Evolutionary conservation across 2,329 filamentous ascomycete genomes (phyloP).

Genomic region (Reticulascus tulasneorum): DNA sequence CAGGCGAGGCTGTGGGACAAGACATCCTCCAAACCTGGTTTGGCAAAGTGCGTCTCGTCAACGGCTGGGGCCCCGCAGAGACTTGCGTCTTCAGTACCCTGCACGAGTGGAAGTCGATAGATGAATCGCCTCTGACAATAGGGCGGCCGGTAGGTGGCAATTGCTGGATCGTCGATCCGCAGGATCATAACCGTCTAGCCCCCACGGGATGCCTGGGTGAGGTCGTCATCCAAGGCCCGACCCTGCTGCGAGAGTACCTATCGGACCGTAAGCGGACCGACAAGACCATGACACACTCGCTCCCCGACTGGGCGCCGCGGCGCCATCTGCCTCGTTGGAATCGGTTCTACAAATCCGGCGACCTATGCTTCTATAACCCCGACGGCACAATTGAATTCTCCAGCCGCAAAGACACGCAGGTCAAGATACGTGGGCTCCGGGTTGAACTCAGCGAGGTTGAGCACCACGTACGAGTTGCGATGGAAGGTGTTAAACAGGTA

Average conservation of each 20-base stretch:
- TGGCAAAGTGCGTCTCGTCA: slow-evolving; percentile 4
- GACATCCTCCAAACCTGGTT: slow-evolving; percentile 7
- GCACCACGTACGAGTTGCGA: not conserved
- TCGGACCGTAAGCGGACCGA: not conserved
- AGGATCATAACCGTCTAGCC: not conserved
- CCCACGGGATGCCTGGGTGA: slow-evolving; percentile 4
- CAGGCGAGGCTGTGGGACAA: slow-evolving; percentile 28
- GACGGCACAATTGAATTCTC: slow-evolving; percentile 1
- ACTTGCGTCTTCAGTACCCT: slow-evolving; percentile 5
- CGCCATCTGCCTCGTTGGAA: not conserved
- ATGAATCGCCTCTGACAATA: slow-evolving; percentile 1
- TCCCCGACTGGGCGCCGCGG: slow-evolving; percentile 1
- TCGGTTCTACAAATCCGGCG: slow-evolving; percentile 5
- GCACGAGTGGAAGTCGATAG: not conserved
- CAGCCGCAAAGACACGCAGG: slow-evolving; percentile 45
- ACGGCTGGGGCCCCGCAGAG: slow-evolving; percentile 18
- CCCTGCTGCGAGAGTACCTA: slow-evolving; percentile 4
- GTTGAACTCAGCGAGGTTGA: slow-evolving; percentile 32
- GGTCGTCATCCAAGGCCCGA: slow-evolving; percentile 6
- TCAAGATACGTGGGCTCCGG: slow-evolving; percentile 49
- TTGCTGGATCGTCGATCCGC: slow-evolving; percentile 7
- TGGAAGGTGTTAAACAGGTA: not conserved
- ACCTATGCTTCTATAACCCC: not conserved
- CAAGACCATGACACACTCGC: not conserved
- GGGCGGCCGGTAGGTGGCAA: slow-evolving; percentile 3